Base-by-base conservation (phyloP, 2,329 filamentous ascomycete species). In the Pseudogymnoascus sp. region DNA sequence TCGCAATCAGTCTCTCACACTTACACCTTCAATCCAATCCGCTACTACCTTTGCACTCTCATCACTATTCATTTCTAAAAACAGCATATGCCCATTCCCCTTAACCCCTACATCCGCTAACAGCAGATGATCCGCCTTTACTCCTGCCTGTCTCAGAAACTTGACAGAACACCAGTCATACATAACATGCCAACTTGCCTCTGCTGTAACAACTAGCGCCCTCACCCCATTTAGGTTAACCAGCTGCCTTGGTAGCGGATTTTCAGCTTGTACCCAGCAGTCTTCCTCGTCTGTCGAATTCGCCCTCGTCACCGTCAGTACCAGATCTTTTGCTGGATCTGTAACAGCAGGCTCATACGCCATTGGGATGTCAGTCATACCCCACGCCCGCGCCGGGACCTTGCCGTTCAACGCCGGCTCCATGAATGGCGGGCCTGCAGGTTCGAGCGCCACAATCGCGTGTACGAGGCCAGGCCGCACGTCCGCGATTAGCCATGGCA, bases 31-130 rank as follows among this genome's bases (percentile, higher is more conserved):
- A 33, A 74, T 72, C 73, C 73, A 73, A 5, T 17, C 44, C 15
- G 71, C 65, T 17, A 76, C 64, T 15, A 73, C 67, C 11, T 35
- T 67, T 1, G 70, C 72, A 57, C 80, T 77, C 47, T 74, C 66
- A 64, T 76, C 69, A 62, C 76, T 80, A 67, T 82, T 82, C 72
- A 74, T 76, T 72, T 81, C 79, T 72, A 81, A 70, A 65, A 81
- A 79, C 63, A 78, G 75, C 75, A 81, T 76, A 70, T 81, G 79
- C 0, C 76, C 78, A 64, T 81, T 81, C 7, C 79, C 79, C 38
- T 71, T 66, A 36, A 80, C 74, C 3, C 76, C 77, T 6, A 69
- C 68, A 31, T 77, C 71, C 5, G 64, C 72, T 21, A 81, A 72
- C 67, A 73, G 71, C 40, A 79, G 35, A 65, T 76, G 73, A 61